Conservation (phyloP, 78 protist species). For the Ministeria vibrans region DNA sequence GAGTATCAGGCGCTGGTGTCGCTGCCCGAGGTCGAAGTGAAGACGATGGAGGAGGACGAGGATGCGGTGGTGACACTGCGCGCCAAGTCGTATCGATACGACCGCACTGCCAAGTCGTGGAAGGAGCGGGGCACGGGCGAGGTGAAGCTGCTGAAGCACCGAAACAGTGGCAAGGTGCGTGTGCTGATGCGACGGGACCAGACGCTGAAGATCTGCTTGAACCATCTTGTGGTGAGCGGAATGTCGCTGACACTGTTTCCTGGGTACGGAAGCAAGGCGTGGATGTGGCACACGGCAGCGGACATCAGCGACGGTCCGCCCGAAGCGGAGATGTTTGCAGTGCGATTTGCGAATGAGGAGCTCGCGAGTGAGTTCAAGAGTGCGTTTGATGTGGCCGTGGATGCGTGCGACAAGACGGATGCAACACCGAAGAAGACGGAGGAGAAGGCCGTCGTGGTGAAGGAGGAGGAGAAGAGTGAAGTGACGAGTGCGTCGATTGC, state of each 20-base stretch:
- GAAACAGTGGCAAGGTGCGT: constrained; percentile 53
- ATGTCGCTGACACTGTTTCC: constrained; percentile 3
- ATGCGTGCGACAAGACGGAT: background rate
- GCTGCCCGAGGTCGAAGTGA: constrained; percentile 24
- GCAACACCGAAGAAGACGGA: background rate
- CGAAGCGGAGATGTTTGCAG: background rate
- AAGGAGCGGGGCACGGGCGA: constrained; percentile 89
- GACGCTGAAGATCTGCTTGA: constrained; percentile 84
- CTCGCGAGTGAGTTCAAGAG: background rate
- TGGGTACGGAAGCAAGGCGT: constrained; percentile 16
- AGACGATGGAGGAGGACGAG: constrained; percentile 44
- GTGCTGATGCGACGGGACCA: constrained; percentile 89
- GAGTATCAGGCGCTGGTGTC: constrained; percentile 23
- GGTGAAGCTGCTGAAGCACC: constrained; percentile 71
- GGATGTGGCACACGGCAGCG: constrained; percentile 10
- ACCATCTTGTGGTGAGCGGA: constrained; percentile 35
- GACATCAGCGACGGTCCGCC: constrained; percentile 13
- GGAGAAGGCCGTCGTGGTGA: background rate
- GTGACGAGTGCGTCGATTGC: background rate
- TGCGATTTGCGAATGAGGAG: constrained; percentile 13
- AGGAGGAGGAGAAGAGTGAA: background rate
- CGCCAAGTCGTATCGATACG: constrained; percentile 71
- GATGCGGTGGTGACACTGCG: constrained; percentile 32
- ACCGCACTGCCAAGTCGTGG: constrained; percentile 54
- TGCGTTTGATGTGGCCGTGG: background rate